Evolutionary conservation across 2,329 filamentous ascomycete genomes (phyloP), one percentile per base, ranked within the genome.

Genomic region (Calonectria pseudoreteaudii): DNA sequence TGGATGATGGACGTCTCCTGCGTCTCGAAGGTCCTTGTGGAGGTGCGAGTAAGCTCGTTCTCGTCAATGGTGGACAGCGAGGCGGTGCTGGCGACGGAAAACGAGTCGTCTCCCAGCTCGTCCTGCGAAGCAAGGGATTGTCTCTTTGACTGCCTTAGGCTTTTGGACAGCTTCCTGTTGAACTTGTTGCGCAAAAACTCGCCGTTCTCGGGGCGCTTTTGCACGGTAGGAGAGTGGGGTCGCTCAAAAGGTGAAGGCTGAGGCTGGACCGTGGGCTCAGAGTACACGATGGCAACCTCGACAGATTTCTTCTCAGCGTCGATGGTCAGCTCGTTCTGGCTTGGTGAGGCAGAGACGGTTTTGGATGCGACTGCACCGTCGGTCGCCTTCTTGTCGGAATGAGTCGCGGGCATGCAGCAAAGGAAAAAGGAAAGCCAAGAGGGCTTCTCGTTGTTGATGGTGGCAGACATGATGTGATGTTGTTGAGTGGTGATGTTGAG

Each of bases 351-450:
- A 9, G 30, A 1, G 36, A 2, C 20, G 4, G 56, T 62, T 14
- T 41, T 62, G 20, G 56, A 26, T 36, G 53, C 18, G 34, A n/a
- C 34, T 2, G 30, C 30, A 8, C 38, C 53, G 11, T 41, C 23
- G 34, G 36, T 30, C 16, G n/a, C 36, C 56, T 44, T 28, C 23
- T 62, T 62, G 34, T 60, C 16, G 50, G 50, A 53, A 11, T 9
- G 16, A n/a, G 50, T 53, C 1, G 30, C 50, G 0, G 56, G 56
- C n/a, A 62, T 18, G 23, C 56, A 62, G 31, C 26, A 26, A 23
- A 62, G n/a, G 56, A 62, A 62, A 10, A 4, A 62, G 10, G 56
- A 62, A 30, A 62, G 31, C 56, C 56, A 62, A 62, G 56, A 62
- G 36, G 56, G 56, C 56, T 41, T 62, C 8, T 62, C 14, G 34